Conservation (phyloP, 768 basidiomycete genomes). For the Mycena maculata region DNA sequence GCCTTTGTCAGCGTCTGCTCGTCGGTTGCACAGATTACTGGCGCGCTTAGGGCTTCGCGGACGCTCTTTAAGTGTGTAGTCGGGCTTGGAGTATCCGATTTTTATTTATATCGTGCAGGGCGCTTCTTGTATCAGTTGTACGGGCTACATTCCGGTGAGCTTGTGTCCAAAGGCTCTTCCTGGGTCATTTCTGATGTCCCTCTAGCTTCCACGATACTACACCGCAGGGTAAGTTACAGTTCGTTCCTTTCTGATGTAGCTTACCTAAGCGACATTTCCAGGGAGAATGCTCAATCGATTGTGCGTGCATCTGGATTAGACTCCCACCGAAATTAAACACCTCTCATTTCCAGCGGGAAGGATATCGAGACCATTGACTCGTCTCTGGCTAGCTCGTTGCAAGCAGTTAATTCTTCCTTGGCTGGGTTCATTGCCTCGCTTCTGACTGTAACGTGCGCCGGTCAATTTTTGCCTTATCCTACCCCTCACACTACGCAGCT, state of each 20-base stretch:
- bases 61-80: conserved; percentile 53
- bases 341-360: conserved; percentile 31
- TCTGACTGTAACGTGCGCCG: conserved; percentile 72
- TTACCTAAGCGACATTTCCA: conserved; percentile 37
- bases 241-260: not conserved
- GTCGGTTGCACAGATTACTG: conserved; percentile 63
- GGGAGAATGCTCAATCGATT: conserved; percentile 92
- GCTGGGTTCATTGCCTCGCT: conserved; percentile 83
- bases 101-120: conserved; percentile 46
- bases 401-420: conserved; percentile 81
- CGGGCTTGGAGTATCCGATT: conserved; percentile 38
- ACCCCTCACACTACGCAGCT: conserved; percentile 45
- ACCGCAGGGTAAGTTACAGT: conserved; percentile 66
- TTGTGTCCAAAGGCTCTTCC: conserved; percentile 33
- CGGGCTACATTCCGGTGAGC: conserved; percentile 86
- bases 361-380: conserved; percentile 91
- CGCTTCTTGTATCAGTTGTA: conserved; percentile 75
- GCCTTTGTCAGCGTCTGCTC: conserved; percentile 24
- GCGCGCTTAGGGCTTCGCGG: conserved; percentile 62
- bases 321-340: not conserved
- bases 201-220: conserved; percentile 64
- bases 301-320: conserved; percentile 3
- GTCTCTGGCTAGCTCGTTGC: conserved; percentile 73
- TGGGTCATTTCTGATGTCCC: not conserved
- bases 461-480: not conserved